These are phyloP conservation scores for Aphanomyces stellatus DNA, from an alignment of 352 stramenopile species.

Conservation along the genomic window DNA sequence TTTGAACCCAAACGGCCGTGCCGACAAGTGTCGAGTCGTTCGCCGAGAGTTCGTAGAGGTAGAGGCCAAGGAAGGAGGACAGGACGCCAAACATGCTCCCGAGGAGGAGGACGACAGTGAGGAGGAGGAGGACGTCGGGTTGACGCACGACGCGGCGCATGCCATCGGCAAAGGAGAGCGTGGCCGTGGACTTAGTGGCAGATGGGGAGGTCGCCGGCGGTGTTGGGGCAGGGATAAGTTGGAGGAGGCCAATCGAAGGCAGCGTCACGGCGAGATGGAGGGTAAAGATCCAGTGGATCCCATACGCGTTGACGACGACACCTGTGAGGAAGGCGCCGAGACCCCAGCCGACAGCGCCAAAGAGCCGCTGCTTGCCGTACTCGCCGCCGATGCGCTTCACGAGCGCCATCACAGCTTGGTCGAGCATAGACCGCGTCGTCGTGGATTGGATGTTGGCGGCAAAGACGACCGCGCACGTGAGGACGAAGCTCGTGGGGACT, in stretches of 20 bases:
- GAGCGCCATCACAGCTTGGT: slow-evolving; percentile 61
- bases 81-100: slow-evolving; percentile 71
- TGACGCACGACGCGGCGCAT: slow-evolving; percentile 34
- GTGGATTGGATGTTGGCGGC: slow-evolving; percentile 54
- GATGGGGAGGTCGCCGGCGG: not conserved
- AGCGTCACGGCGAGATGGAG: slow-evolving; percentile 36
- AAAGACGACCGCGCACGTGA: slow-evolving; percentile 42
- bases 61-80: slow-evolving; percentile 74
- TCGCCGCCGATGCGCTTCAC: slow-evolving; percentile 58
- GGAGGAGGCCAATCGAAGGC: slow-evolving; percentile 39
- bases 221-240: slow-evolving; percentile 54
- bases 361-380: slow-evolving; percentile 78
- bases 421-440: slow-evolving; percentile 51
- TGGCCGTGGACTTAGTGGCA: slow-evolving; percentile 11
- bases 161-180: slow-evolving; percentile 38
- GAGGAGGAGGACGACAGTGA: slow-evolving; percentile 67
- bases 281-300: slow-evolving; percentile 75
- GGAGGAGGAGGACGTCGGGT: slow-evolving; percentile 56
- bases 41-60: slow-evolving; percentile 71
- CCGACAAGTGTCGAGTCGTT: slow-evolving; percentile 66
- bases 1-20: slow-evolving; percentile 75
- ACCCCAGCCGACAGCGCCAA: slow-evolving; percentile 63
- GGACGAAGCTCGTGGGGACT: slow-evolving; percentile 33
- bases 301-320: slow-evolving; percentile 39
- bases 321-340: slow-evolving; percentile 56